phyloP scores from a whole-genome alignment of 148 eudicot species.

The Silene uniflora region DNA sequence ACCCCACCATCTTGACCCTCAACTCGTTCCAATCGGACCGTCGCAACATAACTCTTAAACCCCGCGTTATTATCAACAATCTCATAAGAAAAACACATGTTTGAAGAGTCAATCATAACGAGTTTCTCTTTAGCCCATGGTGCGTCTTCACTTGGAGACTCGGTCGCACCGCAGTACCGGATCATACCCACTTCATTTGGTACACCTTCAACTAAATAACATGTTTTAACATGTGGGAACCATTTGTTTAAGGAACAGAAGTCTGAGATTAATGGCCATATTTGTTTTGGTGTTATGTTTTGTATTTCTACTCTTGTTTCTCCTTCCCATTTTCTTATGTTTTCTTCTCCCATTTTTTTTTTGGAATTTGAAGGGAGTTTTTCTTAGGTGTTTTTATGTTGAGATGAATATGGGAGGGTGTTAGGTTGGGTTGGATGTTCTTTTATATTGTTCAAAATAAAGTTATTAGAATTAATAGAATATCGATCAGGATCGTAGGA shows the following conservation, averaged over 20 bases:
- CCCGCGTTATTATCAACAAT: constrained; percentile 33
- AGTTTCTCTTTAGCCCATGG: constrained; percentile 42
- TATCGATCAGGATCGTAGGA: no score
- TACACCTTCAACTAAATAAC: constrained; percentile 39
- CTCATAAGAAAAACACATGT: constrained; percentile 29
- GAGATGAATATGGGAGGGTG: neutral
- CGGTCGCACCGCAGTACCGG: constrained; percentile 38
- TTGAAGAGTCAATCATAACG: constrained; percentile 24
- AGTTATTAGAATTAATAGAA: no score
- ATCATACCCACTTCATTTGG: no score
- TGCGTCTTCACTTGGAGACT: constrained; percentile 1
- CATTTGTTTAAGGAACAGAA: constrained; percentile 42
- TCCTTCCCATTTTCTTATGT: constrained; percentile 52
- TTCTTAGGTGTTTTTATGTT: no score
- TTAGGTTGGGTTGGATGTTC: neutral
- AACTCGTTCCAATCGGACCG: constrained; percentile 22
- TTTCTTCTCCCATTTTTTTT: constrained; percentile 17
- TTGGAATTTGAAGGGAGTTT: no score
- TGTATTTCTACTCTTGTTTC: constrained; percentile 36
- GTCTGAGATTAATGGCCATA: constrained; percentile 54
- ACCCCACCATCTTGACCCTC: no score
- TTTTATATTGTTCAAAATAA: no score
- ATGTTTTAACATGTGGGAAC: constrained; percentile 39
- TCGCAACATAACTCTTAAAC: constrained; percentile 26
- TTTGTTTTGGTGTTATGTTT: constrained; percentile 29